These are phyloP conservation scores for Phylloporus sp. DNA, from an alignment of 1,284 basidiomycete species.

Conservation along the genomic window DNA sequence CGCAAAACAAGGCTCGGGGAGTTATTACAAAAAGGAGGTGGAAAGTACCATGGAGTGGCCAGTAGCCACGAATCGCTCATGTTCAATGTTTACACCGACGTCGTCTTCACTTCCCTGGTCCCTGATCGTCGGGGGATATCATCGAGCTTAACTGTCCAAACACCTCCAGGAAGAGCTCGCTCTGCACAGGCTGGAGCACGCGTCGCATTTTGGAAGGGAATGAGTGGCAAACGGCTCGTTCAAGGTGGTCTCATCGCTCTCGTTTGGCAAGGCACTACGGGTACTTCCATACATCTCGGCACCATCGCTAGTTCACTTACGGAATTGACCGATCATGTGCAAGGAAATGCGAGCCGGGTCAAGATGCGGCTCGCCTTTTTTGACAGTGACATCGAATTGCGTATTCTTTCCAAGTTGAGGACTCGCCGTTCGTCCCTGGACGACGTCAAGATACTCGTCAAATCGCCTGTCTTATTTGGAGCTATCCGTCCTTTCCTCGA, in stretches of 20 bases:
- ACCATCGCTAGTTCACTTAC: slow-evolving; percentile 44
- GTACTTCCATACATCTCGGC: slow-evolving; percentile 51
- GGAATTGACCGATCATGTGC: slow-evolving; percentile 48
- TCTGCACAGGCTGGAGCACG: slow-evolving; percentile 39
- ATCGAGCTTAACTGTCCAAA: slow-evolving; percentile 46
- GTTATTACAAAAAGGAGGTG: slow-evolving; percentile 47
- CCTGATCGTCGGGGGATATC: slow-evolving; percentile 55
- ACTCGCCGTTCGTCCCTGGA: slow-evolving; percentile 10
- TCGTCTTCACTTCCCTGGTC: slow-evolving; percentile 45
- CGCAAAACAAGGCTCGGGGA: slow-evolving; percentile 38
- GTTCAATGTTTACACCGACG: slow-evolving; percentile 61
- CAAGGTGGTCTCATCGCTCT: slow-evolving; percentile 62
- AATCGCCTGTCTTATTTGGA: slow-evolving; percentile 63
- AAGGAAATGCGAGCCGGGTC: slow-evolving; percentile 34
- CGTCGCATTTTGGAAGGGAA: slow-evolving; percentile 54
- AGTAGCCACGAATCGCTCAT: slow-evolving; percentile 49
- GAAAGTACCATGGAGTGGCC: slow-evolving; percentile 46
- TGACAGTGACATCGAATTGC: slow-evolving; percentile 50
- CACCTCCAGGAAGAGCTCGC: slow-evolving; percentile 60
- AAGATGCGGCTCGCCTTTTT: slow-evolving; percentile 55
- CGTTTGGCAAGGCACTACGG: slow-evolving; percentile 42
- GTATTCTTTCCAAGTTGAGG: slow-evolving; percentile 45
- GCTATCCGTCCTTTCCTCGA: slow-evolving; percentile 65
- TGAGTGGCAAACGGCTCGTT: slow-evolving; percentile 54
- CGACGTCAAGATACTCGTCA: slow-evolving; percentile 48